phyloP scores from a whole-genome alignment of 192 early-diverging fungal species.

The Umbelopsis sp. region DNA sequence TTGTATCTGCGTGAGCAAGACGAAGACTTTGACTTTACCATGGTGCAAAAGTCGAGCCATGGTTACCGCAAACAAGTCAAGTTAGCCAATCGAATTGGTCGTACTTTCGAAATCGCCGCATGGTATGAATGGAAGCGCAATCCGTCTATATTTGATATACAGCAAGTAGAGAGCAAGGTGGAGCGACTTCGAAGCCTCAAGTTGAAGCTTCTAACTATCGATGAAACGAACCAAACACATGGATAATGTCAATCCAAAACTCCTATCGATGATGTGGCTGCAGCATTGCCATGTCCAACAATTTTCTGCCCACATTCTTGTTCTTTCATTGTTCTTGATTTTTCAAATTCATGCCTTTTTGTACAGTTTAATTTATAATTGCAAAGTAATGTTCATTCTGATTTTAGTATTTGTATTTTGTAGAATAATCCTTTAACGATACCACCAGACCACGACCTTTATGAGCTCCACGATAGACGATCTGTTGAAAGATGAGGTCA shows the following conservation, averaged over 20 bases:
- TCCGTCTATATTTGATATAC: conserved; percentile 16
- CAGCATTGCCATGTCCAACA: not conserved
- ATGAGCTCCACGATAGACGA: conserved; percentile 90
- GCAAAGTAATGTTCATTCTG: not conserved
- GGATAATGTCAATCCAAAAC: not conserved
- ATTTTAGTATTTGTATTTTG: conserved; percentile 94
- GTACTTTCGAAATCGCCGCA: conserved; percentile 36
- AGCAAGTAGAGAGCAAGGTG: conserved; percentile 32
- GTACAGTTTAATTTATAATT: conserved; percentile 20
- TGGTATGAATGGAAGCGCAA: conserved; percentile 42
- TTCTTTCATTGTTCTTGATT: not conserved
- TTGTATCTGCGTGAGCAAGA: not conserved
- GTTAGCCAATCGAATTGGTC: conserved; percentile 5
- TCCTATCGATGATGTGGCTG: too few relatives aligned
- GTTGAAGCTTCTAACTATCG: not conserved
- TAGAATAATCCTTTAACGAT: conserved; percentile 96
- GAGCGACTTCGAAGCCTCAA: conserved; percentile 27
- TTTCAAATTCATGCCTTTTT: not conserved
- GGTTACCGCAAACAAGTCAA: not conserved
- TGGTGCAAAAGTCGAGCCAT: conserved; percentile 8
- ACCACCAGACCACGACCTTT: conserved; percentile 98
- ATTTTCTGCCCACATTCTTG: not conserved
- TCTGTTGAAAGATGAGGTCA: conserved; percentile 28
- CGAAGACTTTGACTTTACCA: not conserved
- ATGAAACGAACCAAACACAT: not conserved